phyloP scores from a whole-genome alignment of 768 basidiomycete genomes.

The Trametes villosa region DNA sequence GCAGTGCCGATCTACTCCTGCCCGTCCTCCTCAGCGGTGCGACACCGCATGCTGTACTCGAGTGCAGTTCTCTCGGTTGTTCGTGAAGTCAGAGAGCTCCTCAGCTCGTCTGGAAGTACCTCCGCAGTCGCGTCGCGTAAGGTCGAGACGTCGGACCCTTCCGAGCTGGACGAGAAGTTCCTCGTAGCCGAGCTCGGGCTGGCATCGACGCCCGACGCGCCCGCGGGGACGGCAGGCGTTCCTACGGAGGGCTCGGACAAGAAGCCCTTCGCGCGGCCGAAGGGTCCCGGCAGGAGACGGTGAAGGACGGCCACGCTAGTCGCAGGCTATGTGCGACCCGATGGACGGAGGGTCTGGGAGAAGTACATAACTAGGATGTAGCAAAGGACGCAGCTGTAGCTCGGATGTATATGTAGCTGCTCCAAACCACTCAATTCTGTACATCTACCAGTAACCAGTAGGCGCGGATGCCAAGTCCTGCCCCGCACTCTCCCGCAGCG shows the following conservation, averaged over 20 bases:
- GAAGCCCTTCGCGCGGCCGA: conserved; percentile 69
- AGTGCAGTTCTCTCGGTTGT: conserved; percentile 64
- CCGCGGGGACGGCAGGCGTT: conserved; percentile 23
- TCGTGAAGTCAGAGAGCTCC: conserved; percentile 56
- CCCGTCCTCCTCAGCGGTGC: conserved; percentile 78
- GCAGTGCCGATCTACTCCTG: conserved; percentile 93
- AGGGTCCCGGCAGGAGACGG: conserved; percentile 65
- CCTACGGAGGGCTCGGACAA: conserved; percentile 36
- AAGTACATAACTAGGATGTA: neutral
- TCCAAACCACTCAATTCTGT: too few species aligned
- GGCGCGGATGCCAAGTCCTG: neutral
- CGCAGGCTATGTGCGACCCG: too few species aligned
- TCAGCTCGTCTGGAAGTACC: conserved; percentile 42
- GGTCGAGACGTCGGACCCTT: conserved; percentile 83
- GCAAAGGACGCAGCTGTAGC: too few species aligned
- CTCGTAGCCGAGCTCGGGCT: conserved; percentile 62
- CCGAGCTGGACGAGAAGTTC: conserved; percentile 68
- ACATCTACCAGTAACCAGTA: too few species aligned
- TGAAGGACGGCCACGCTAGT: conserved; percentile 4
- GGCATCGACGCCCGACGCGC: conserved; percentile 11
- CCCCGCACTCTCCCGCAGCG: conserved; percentile 7
- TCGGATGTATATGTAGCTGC: too few species aligned
- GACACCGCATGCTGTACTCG: conserved; percentile 89
- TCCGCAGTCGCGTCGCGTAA: conserved; percentile 57
- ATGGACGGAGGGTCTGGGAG: too few species aligned